A percentile compares a stretch with the other conserved stretches of the same genome.
Conservation (phyloP, 1,284 basidiomycete genomes). For the Ustilago lituana region DNA sequence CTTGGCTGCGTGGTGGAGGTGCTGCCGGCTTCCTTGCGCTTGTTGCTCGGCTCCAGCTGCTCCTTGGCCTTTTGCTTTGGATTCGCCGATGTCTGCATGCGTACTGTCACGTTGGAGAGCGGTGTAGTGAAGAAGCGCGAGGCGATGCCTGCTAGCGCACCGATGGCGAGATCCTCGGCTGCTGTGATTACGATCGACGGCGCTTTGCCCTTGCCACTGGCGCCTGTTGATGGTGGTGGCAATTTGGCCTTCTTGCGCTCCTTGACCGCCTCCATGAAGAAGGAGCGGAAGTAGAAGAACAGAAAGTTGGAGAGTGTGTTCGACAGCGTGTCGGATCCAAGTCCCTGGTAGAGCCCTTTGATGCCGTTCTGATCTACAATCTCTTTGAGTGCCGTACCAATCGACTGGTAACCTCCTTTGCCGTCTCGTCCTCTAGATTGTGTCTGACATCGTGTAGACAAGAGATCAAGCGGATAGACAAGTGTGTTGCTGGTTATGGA, state of each 20-base stretch:
- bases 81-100: constrained; percentile 68
- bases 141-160: constrained; percentile 68
- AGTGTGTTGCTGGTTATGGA: constrained; percentile 69
- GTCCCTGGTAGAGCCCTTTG: constrained; percentile 65
- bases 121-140: constrained; percentile 69
- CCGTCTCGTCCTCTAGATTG: constrained; percentile 44
- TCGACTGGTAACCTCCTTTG: constrained; percentile 36
- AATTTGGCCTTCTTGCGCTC: constrained; percentile 30
- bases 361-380: constrained; percentile 52
- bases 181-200: constrained; percentile 57
- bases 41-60: constrained; percentile 4
- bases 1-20: constrained; percentile 22
- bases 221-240: constrained; percentile 6
- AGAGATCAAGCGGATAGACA: constrained; percentile 70
- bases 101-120: constrained; percentile 69
- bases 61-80: constrained; percentile 35
- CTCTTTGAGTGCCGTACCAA: constrained; percentile 42
- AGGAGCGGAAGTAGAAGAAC: constrained; percentile 60
- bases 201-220: constrained; percentile 20
- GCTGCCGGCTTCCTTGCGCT: not conserved
- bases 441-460: constrained; percentile 68
- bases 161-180: constrained; percentile 69
- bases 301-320: constrained; percentile 67
- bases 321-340: constrained; percentile 68
- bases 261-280: constrained; percentile 41